phyloP scores from a whole-genome alignment of 139 green algal species.

The Prasinococcaceae sp. region DNA sequence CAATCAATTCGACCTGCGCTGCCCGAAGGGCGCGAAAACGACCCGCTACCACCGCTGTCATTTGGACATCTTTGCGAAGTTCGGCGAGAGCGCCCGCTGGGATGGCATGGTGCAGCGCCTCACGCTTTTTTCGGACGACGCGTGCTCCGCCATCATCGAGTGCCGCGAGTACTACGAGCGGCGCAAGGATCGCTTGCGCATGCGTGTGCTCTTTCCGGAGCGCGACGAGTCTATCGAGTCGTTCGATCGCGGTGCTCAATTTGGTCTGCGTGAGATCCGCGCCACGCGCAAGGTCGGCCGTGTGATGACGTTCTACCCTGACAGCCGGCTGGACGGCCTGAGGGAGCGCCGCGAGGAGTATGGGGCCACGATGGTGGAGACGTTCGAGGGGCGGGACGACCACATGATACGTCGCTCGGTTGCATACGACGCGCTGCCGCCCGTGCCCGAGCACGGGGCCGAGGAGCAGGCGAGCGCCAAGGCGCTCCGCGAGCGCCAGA shows the following conservation, averaged over 20 bases:
- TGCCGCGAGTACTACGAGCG: slow-evolving; percentile 19
- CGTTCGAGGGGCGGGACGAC: slow-evolving; percentile 48
- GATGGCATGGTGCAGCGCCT: slow-evolving; percentile 62
- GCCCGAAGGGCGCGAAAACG: slow-evolving; percentile 38
- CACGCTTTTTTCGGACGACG: slow-evolving; percentile 42
- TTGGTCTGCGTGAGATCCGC: slow-evolving; percentile 41
- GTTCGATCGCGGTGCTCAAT: slow-evolving; percentile 39
- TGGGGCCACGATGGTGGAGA: slow-evolving; percentile 38
- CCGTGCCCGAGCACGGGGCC: not conserved
- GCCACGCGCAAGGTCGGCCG: slow-evolving; percentile 29
- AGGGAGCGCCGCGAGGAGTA: slow-evolving; percentile 41
- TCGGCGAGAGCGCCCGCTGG: slow-evolving; percentile 62
- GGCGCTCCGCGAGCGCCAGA: slow-evolving; percentile 1
- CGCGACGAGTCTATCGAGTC: slow-evolving; percentile 31
- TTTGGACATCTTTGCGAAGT: slow-evolving; percentile 61
- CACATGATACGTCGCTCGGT: slow-evolving; percentile 49
- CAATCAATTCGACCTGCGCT: slow-evolving; percentile 66
- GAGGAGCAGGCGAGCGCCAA: not conserved
- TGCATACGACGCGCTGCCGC: slow-evolving; percentile 30
- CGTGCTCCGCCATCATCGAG: slow-evolving; percentile 24
- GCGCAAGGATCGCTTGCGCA: slow-evolving; percentile 45
- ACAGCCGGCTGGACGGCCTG: slow-evolving; percentile 50
- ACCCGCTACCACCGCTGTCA: slow-evolving; percentile 32
- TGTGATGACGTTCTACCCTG: slow-evolving; percentile 41
- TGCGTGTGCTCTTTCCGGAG: slow-evolving; percentile 35